These are phyloP conservation scores for Claviceps lovelessii DNA, from an alignment of 2,329 filamentous ascomycete species.

Conservation along the genomic window DNA sequence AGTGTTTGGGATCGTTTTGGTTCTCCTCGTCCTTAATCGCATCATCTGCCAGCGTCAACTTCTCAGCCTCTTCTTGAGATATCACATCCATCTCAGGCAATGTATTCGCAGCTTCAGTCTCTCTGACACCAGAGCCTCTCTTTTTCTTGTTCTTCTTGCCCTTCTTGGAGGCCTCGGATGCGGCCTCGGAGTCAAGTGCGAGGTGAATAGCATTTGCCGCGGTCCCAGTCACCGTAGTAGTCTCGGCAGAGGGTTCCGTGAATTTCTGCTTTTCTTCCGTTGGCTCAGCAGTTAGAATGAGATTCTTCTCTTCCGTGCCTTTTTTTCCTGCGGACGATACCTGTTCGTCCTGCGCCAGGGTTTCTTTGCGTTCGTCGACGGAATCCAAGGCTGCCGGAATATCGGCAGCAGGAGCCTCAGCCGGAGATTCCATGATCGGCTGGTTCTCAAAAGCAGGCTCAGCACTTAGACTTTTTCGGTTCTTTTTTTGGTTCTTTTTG, in stretches of 20 bases:
- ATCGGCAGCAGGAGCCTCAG: background rate
- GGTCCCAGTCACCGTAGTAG: background rate
- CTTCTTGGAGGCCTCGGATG: conserved; percentile 4
- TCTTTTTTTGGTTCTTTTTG: conserved; percentile 10
- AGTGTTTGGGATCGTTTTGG: background rate
- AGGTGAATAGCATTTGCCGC: background rate
- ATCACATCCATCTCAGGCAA: background rate
- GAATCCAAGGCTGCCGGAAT: background rate
- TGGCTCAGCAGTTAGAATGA: background rate
- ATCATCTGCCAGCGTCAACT: background rate
- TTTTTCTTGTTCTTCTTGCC: conserved; percentile 8
- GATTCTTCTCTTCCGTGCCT: conserved; percentile 7
- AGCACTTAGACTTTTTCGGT: conserved; percentile 3
- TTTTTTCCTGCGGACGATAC: conserved; percentile 4
- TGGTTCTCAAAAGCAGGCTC: background rate
- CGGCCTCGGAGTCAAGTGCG: conserved; percentile 1
- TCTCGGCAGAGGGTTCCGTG: background rate
- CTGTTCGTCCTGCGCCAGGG: background rate
- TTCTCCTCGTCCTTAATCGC: background rate
- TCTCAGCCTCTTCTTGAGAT: background rate
- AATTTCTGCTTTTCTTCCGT: background rate
- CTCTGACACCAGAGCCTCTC: conserved; percentile 6
- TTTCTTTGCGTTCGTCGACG: background rate
- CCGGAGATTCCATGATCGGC: background rate
- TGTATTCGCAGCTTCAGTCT: background rate